Base-by-base conservation (phyloP, 2,329 filamentous ascomycete species). In the Rachicladosporium sp. region DNA sequence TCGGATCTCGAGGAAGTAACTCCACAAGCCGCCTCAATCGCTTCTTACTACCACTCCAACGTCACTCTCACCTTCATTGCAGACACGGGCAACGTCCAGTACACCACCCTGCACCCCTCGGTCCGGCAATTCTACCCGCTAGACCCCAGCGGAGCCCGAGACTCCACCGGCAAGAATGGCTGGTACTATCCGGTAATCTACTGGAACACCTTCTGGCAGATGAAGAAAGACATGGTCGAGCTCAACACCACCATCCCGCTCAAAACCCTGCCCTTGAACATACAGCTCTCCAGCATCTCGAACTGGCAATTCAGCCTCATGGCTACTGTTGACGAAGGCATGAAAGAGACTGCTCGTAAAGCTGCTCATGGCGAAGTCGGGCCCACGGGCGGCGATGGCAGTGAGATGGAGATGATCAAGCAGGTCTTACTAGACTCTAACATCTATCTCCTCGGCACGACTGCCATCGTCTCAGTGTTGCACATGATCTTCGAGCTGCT, bases 371-470 rank as follows among this genome's bases (percentile, higher is more conserved):
- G 85, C 34, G 71, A 77, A 29, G 67, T 78, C 2, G 69, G 82
- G 4, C 76, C 85, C 0, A 81, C 81, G 29, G 83, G 82, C 40
- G 83, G 88, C 42, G 91, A 96, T 57, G 91, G 91, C 32, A 84
- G 75, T 42, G 91, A 98, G 63, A 84, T 96, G 54, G 91, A 98
- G 60, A 86, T 95, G 74, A 79, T 98, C 68, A 98, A 98, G 69
- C 83, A 93, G 56, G 82, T 96, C 35, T 73, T 98, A 31, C 72
- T 96, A 30, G 86, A 96, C 65, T 94, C 87, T 21, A 96, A 96
- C 63, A 81, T 85, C 29, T 93, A 87, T 58, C 77, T 98, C 23
- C 76, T 98, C 31, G 80, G 73, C 19, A 80, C 93, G 27, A 98
- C 91, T 1, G 78, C 78, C 19, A 62, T 93, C 6, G 91, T 93